These are phyloP conservation scores for Cordyceps tenuipes DNA, from an alignment of 2,329 filamentous ascomycete genomes.

Conservation along the genomic window DNA sequence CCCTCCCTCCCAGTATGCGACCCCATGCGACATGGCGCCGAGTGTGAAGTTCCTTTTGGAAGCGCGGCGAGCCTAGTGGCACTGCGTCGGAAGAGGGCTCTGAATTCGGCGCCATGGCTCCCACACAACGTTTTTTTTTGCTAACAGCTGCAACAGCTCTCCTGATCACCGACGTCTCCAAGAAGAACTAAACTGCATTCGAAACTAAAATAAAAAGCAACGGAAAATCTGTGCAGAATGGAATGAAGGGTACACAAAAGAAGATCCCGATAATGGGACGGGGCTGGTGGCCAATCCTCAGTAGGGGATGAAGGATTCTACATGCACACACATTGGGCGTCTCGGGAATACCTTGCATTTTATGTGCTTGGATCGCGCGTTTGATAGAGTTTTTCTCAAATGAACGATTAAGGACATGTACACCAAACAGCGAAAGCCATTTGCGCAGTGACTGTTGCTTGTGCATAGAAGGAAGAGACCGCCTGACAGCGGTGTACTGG, in stretches of 20 bases:
- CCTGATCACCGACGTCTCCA: slow-evolving; percentile 45
- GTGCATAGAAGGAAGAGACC: background rate
- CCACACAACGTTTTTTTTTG: slow-evolving; percentile 13
- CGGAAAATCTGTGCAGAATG: slow-evolving; percentile 12
- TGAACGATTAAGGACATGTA: slow-evolving; percentile 12
- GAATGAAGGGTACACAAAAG: slow-evolving; percentile 4
- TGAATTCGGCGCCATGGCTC: background rate
- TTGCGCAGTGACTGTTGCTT: background rate
- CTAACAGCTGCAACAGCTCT: slow-evolving; percentile 31
- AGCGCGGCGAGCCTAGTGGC: no score
- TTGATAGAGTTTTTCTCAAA: slow-evolving; percentile 27
- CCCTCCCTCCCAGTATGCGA: slow-evolving; percentile 85
- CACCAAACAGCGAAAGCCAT: background rate
- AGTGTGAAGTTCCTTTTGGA: background rate
- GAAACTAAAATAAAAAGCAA: slow-evolving; percentile 14
- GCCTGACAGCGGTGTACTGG: background rate
- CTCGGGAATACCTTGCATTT: slow-evolving; percentile 47
- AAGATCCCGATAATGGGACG: slow-evolving; percentile 7
- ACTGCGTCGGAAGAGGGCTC: background rate
- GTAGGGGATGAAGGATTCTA: slow-evolving; percentile 25
- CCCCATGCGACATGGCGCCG: background rate
- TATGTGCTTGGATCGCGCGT: slow-evolving; percentile 31
- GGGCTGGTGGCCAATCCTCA: slow-evolving; percentile 7
- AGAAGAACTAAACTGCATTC: slow-evolving; percentile 38
- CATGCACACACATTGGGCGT: slow-evolving; percentile 44